These are phyloP conservation scores for Plasmopara muralis DNA, from an alignment of 352 stramenopile species.

Conservation along the genomic window DNA sequence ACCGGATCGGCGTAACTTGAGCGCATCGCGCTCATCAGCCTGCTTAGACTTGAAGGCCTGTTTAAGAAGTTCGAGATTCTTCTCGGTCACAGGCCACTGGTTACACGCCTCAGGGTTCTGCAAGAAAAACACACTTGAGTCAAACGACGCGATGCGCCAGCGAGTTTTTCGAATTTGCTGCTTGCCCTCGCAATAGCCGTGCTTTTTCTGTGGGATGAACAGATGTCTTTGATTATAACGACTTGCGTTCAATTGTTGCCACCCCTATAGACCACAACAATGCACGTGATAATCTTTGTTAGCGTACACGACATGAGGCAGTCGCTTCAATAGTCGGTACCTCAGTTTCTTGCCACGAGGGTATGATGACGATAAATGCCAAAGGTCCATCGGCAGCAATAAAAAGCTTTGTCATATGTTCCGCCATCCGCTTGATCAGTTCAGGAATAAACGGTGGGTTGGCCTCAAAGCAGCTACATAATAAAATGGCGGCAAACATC, in stretches of 20 bases:
- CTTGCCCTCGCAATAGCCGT: conserved; percentile 89
- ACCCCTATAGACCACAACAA: conserved; percentile 35
- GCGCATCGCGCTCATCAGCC: conserved; percentile 51
- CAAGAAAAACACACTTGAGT: conserved; percentile 95
- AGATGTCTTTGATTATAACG: conserved; percentile 71
- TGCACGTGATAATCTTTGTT: conserved; percentile 1
- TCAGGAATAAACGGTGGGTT: conserved; percentile 93
- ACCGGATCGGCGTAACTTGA: conserved; percentile 64
- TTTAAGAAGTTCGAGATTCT: conserved; percentile 42
- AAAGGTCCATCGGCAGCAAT: conserved; percentile 54
- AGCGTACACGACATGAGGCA: neutral
- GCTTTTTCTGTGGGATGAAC: conserved; percentile 74
- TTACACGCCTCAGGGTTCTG: conserved; percentile 82
- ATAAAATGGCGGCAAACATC: neutral
- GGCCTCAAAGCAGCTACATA: conserved; percentile 80
- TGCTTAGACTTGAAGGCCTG: conserved; percentile 78
- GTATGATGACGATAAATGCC: conserved; percentile 90
- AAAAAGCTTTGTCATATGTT: conserved; percentile 83
- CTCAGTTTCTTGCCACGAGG: conserved; percentile 80
- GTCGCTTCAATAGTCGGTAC: conserved; percentile 11
- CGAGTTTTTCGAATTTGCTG: conserved; percentile 85
- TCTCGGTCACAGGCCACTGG: conserved; percentile 64
- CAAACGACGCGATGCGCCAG: conserved; percentile 90
- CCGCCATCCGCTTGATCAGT: conserved; percentile 87
- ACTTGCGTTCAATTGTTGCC: conserved; percentile 69